phyloP scores from a whole-genome alignment of 179 eudicot species.

The Kewa caespitosa region DNA sequence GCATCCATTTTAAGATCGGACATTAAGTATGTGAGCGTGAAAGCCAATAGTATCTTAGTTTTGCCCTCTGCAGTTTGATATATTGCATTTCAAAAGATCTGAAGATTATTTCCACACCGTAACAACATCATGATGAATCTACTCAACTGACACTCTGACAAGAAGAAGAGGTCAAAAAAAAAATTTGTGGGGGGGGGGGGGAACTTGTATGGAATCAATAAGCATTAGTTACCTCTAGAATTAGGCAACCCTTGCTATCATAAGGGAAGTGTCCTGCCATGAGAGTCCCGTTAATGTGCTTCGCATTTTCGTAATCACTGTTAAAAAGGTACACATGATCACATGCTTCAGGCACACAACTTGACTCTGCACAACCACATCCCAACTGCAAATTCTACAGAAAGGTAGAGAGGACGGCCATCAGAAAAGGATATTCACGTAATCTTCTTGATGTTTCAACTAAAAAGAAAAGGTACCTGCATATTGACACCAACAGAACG shows the following conservation, averaged over 20 bases:
- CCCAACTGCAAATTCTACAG: constrained; percentile 72
- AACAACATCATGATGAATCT: neutral
- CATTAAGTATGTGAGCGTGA: too few species aligned
- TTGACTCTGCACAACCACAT: constrained; percentile 67
- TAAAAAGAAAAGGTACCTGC: constrained; percentile 45
- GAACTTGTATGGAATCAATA: neutral
- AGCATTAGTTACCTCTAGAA: constrained; percentile 58
- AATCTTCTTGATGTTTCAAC: too few species aligned
- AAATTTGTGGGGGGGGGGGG: too few species aligned
- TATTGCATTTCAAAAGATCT: neutral
- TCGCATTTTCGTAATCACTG: constrained; percentile 82
- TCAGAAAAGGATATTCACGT: too few species aligned
- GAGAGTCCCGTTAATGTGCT: constrained; percentile 70
- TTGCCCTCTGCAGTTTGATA: too few species aligned
- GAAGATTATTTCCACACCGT: neutral
- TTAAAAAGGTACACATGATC: constrained; percentile 96
- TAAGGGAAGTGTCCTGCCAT: constrained; percentile 86
- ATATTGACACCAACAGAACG: constrained; percentile 46
- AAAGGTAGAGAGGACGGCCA: neutral
- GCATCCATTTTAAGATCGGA: too few species aligned
- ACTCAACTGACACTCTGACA: neutral
- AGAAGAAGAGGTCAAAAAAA: neutral
- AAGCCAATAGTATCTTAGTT: too few species aligned
- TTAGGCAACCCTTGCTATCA: constrained; percentile 71
- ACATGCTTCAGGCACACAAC: constrained; percentile 69